Evolutionary conservation across 768 basidiomycete species (phyloP).

Genomic region (Macrolepiota fuliginosa): DNA sequence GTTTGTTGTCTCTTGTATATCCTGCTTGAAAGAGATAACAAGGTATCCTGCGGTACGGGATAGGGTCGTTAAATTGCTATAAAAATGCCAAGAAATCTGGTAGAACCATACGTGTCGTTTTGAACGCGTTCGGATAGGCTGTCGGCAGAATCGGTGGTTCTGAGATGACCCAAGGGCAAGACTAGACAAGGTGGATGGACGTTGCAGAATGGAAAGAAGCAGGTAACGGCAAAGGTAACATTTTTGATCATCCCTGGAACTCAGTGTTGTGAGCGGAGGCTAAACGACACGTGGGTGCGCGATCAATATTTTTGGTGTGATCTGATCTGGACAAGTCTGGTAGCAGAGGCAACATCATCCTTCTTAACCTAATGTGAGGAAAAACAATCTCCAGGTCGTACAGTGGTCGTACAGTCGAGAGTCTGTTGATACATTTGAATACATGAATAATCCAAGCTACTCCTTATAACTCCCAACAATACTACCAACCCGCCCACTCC

Average conservation of each 20-base stretch:
- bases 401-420: neutral
- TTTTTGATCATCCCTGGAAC: neutral
- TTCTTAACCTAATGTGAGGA: no score
- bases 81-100: neutral
- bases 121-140: neutral
- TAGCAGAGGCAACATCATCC: no score
- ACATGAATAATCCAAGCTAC: neutral
- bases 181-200: neutral
- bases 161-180: neutral
- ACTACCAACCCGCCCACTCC: conserved; percentile 11
- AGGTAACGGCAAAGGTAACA: neutral
- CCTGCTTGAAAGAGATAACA: neutral
- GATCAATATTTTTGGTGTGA: neutral
- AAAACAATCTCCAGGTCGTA: neutral
- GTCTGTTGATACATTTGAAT: neutral
- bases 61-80: neutral
- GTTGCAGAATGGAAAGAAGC: neutral
- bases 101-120: neutral
- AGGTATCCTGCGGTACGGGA: neutral
- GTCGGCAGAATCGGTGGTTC: neutral
- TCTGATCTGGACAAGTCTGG: neutral
- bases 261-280: neutral
- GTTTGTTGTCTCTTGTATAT: no score
- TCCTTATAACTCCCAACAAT: conserved; percentile 11
- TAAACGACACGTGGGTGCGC: neutral